Evolutionary conservation across 495 filamentous ascomycete genomes (phyloP), one percentile per base, ranked within the genome.

Genomic region (Aspergillus coremiiformis): DNA sequence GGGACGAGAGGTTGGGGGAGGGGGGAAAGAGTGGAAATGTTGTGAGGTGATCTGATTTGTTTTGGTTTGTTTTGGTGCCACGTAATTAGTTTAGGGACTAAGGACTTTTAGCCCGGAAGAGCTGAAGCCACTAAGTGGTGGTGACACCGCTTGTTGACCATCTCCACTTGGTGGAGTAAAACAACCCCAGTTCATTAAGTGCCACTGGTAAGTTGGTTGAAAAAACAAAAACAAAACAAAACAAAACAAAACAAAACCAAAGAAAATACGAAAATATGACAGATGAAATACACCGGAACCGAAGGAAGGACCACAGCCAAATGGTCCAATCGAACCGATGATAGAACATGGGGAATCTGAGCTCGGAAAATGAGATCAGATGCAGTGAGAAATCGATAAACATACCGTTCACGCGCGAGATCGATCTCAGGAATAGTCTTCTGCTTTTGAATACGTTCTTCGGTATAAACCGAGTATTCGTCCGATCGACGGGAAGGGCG

Each of bases 371-470:
- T 20, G 17, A 41, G 5, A 20, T 20, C 15, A 41, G 37, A 41
- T 20, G 17, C 12, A 43, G 22, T 20, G 33, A n/a, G n/a, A 20
- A 41, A 1, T 17, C 17, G 19, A 20, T 17, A 20, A 6, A 41
- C 37, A 41, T 72, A 83, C 75, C 72, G 70, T 69, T 82, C 75
- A 66, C 77, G 71, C 51, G 74, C 69, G 51, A 81, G 57, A 41
- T 82, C 76, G 58, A 84, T 73, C 61, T 83, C 69, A 47, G 76
- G 64, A 48, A 61, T 65, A 54, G 37, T 19, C 19, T 41, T 19
- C 7, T 59, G 59, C 12, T 49, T 26, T 17, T 50, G 23, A 15
- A 17, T 27, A 17, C 49, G 53, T 19, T 57, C 52, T 42, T 56
- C 62, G 52, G 52, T 42, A 6, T 20, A 41, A 4, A 21, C 37